A percentile compares a stretch with the other conserved stretches of the same genome.
Conservation (phyloP, 768 basidiomycete species). For the Podaxis pistillaris region DNA sequence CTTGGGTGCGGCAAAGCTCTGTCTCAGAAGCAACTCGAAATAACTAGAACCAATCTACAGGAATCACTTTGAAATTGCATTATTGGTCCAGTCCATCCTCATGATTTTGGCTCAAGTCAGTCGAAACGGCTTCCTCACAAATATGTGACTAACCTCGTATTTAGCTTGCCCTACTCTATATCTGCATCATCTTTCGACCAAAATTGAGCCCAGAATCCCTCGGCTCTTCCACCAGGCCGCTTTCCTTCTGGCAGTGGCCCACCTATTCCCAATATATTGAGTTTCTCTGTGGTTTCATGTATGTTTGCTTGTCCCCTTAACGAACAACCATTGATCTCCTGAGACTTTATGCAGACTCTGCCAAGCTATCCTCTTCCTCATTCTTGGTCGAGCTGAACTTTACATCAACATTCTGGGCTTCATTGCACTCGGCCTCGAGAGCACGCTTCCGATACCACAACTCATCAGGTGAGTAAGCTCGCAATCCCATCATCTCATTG, state of each 20-base stretch:
- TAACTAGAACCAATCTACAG: conserved; percentile 25
- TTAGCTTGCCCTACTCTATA: conserved; percentile 76
- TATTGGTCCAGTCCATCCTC: conserved; percentile 78
- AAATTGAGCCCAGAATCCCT: conserved; percentile 55
- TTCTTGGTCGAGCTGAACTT: conserved; percentile 60
- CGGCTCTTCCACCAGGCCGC: conserved; percentile 59
- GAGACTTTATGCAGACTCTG: conserved; percentile 44
- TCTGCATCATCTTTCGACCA: conserved; percentile 75
- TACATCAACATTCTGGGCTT: conserved; percentile 72
- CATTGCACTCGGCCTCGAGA: conserved; percentile 78
- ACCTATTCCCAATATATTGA: conserved; percentile 78
- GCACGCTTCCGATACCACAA: conserved; percentile 84
- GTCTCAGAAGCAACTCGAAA: not conserved
- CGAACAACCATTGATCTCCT: not conserved
- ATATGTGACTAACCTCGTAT: conserved; percentile 12
- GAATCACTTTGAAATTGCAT: conserved; percentile 68
- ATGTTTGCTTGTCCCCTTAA: conserved; percentile 18
- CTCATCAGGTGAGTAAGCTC: conserved; percentile 58
- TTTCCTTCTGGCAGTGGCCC: conserved; percentile 86
- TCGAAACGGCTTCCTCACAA: not conserved
- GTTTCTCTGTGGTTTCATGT: conserved; percentile 81
- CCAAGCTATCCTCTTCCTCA: conserved; percentile 71
- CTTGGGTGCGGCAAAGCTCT: conserved; percentile 46
- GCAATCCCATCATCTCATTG: conserved; percentile 5
- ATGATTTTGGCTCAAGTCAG: conserved; percentile 84